Evolutionary conservation across 768 basidiomycete genomes (phyloP), one percentile per base, ranked within the genome.

Genomic region (Suillus cothurnatus): DNA sequence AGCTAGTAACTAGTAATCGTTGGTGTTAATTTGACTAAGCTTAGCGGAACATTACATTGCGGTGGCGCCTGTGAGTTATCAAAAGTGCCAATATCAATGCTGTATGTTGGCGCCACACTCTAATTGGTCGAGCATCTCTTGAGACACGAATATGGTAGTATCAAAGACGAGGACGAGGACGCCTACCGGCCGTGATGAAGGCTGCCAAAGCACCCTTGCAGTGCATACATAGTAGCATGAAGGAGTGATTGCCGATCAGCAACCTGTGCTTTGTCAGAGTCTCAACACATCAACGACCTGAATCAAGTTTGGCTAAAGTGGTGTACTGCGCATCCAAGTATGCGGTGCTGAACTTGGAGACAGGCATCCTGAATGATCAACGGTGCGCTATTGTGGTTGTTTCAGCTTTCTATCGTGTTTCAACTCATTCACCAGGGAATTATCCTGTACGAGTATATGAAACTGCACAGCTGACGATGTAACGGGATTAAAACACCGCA

Each of bases 301-400:
- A n/a, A 28, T 39, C 39, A 59, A 59, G 38, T 41, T 59, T 59
- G 58, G 58, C 9, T 59, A 59, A 59, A 59, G 58, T 59, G 58
- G 11, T 41, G 12, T 41, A 41, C 58, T 59, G 58, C 38, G 58
- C 38, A 59, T 59, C 12, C 19, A 17, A 59, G 26, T 6, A 41
- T 59, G 57, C 57, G 0, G 36, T 58, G 57, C 17, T 39, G 57
- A 19, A 15, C 56, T 9, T 26, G 56, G 56, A 26, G 36, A 26
- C 38, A 28, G 17, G 34, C 6, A 38, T 36, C 36, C 38, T 6
- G 26, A 26, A 31, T 28, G 21, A n/a, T 55, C 31, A 12, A 32
- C n/a, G 6, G 41, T 28, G 58, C 26, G 38, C 19, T 23, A 26
- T 58, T 32, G 31, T 12, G 8, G 2, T 52, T 19, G 50, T 12